Evolutionary conservation across 1,284 basidiomycete species (phyloP), one percentile per base, ranked within the genome.

Genomic region (Papiliotrema fonsecae): DNA sequence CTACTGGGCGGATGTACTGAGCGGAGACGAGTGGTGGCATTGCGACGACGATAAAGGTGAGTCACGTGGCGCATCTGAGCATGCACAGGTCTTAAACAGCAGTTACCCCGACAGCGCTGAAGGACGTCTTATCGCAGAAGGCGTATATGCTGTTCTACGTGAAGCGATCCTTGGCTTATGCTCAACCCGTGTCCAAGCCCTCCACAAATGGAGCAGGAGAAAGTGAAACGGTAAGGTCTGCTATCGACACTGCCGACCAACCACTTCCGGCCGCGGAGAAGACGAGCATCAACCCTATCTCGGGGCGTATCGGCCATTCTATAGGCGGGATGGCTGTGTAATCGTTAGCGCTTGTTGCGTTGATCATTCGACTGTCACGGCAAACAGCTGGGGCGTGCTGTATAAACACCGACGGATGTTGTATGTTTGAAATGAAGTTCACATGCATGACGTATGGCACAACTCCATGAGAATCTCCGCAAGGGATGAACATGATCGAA

Each of bases 81-180:
- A 38, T 43, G 6, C 18, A 10, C 38, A 13, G 24, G 6, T 5
- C 6, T 16, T 34, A 21, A 35, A 25, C 7, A 18, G 7, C 25
- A 72, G 87, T 91, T 14, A 83, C 81, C 0, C 79, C 79, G 16
- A 81, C 87, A 4, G 84, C 77, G 24, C 76, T 91, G 10, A 77
- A 79, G 6, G 78, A 78, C 2, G 86, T 85, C 45, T 77, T 91
- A 34, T 75, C 69, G 49, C 87, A 88, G 27, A 77, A 80, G 49
- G 86, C 86, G 10, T 92, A 93, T 70, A 92, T 92, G 89, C 87
- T 88, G 56, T 91, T 92, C 76, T 93, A 92, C 66, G 86, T 89
- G 51, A 91, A 91, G 67, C 81, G 86, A 7, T 82, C 87, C 52
- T 76, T 92, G 40, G 86, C 90, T 55, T 92, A 91, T 50, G 64